Percentiles rank a stretch among this genome's conserved stretches.
Conservation (phyloP, 306 rosid genomes). For the Benincasa hispida region DNA sequence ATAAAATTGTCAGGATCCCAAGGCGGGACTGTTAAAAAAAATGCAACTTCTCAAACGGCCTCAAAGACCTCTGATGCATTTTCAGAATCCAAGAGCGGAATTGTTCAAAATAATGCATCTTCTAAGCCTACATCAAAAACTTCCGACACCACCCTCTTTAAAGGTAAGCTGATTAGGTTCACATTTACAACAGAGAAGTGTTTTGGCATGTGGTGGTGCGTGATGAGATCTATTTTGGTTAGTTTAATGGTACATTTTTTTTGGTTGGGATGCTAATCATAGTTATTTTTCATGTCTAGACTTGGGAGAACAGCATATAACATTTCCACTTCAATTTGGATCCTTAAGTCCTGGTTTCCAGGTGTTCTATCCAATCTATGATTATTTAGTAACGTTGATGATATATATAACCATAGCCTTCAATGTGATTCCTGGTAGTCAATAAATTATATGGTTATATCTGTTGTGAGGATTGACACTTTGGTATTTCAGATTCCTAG, state of each 20-base stretch:
- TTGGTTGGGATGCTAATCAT: not conserved
- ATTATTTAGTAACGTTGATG: not conserved
- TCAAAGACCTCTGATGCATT: conserved; percentile 5
- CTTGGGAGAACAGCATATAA: conserved; percentile 44
- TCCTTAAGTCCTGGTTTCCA: conserved; percentile 55
- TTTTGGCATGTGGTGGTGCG: conserved; percentile 14
- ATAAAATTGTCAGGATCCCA: conserved; percentile 32
- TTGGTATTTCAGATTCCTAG: conserved; percentile 61
- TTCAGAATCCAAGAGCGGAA: conserved; percentile 31
- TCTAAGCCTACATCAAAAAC: conserved; percentile 39
- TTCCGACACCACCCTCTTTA: conserved; percentile 30
- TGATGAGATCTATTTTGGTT: not conserved
- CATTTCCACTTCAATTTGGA: conserved; percentile 76
- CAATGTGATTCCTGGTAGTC: not conserved
- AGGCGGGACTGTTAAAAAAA: conserved; percentile 39
- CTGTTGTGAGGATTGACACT: not conserved
- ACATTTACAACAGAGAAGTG: not conserved
- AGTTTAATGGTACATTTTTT: not conserved
- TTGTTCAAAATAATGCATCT: conserved; percentile 55
- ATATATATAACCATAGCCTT: not conserved
- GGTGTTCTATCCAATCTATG: conserved; percentile 20
- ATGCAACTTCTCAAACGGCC: conserved; percentile 49
- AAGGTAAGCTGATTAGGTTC: conserved; percentile 27
- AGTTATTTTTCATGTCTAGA: not conserved
- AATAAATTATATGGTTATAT: not conserved